A percentile compares a stretch with the other conserved stretches of the same genome.
Evolutionary conservation across 768 basidiomycete genomes (phyloP).

Genomic region (Cystoderma amianthinum): DNA sequence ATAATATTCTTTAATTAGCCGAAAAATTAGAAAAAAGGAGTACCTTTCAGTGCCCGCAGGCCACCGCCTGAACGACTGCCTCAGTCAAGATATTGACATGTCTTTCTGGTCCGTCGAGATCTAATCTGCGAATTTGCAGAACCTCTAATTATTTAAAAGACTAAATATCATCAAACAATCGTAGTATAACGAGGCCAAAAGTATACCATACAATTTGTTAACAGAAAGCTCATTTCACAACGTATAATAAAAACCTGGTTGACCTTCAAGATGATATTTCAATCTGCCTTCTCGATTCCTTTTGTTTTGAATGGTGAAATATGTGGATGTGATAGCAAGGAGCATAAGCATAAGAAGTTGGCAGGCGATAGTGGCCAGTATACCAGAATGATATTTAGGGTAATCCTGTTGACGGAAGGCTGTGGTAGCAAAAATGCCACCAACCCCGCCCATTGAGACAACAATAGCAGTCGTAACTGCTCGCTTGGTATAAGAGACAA

Average conservation of each 20-base stretch:
- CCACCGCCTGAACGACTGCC: no score
- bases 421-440: conserved; percentile 5
- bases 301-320: conserved; percentile 4
- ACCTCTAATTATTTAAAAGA: no score
- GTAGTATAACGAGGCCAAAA: no score
- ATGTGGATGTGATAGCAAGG: conserved; percentile 3
- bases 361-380: conserved; percentile 1
- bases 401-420: conserved; percentile 6
- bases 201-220: no score
- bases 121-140: no score
- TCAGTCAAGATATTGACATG: no score
- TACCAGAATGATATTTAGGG: conserved; percentile 4
- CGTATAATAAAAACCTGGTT: conserved; percentile 6
- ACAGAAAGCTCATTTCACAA: no score
- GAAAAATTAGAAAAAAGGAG: no score
- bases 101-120: no score
- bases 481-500: conserved; percentile 7
- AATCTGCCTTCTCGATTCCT: conserved; percentile 5
- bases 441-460: conserved; percentile 4
- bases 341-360: conserved; percentile 5
- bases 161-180: no score
- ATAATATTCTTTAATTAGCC: no score
- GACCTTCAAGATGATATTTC: conserved; percentile 5
- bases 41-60: no score
- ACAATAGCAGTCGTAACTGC: conserved; percentile 5